Percentiles rank a stretch among this genome's conserved stretches.
These are phyloP conservation scores for Tolypocladium pustulatum DNA, from an alignment of 2,329 filamentous ascomycete genomes.

Conservation along the genomic window DNA sequence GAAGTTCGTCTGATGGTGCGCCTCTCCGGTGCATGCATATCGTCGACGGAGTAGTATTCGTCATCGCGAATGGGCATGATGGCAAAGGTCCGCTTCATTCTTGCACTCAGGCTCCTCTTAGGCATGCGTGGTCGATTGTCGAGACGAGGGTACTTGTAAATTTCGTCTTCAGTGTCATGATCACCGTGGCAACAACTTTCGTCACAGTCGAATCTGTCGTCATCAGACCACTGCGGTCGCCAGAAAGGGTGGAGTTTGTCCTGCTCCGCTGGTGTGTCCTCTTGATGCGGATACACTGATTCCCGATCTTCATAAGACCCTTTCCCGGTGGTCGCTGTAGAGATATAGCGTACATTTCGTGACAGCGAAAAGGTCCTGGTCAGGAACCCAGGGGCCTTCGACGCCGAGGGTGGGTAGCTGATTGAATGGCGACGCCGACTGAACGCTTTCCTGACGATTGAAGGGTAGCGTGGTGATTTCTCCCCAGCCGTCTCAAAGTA, in stretches of 20 bases:
- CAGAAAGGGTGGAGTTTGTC: constrained; percentile 50
- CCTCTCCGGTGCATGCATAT: constrained; percentile 33
- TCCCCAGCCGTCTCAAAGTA: constrained; percentile 38
- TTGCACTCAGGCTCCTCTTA: constrained; percentile 38
- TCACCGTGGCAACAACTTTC: constrained; percentile 22
- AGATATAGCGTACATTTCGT: constrained; percentile 23
- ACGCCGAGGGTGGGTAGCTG: constrained; percentile 29
- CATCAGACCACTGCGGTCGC: constrained; percentile 40
- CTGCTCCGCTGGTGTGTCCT: constrained; percentile 38
- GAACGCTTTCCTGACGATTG: constrained; percentile 43
- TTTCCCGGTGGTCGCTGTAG: constrained; percentile 14
- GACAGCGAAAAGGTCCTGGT: constrained; percentile 44
- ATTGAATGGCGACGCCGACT: constrained; percentile 33
- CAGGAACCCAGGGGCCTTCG: constrained; percentile 32
- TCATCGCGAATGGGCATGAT: constrained; percentile 43
- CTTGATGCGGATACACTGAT: constrained; percentile 28
- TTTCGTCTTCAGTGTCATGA: constrained; percentile 26
- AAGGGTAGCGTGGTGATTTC: constrained; percentile 34
- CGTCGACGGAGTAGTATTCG: constrained; percentile 18
- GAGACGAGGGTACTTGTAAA: constrained; percentile 36
- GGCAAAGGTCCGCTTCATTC: constrained; percentile 49
- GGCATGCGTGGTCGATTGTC: constrained; percentile 36
- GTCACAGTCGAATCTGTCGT: constrained; percentile 18
- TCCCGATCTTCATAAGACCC: constrained; percentile 15
- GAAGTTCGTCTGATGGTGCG: constrained; percentile 48